phyloP scores from a whole-genome alignment of 164 flowering plant species.

The Macadamia tetraphylla region DNA sequence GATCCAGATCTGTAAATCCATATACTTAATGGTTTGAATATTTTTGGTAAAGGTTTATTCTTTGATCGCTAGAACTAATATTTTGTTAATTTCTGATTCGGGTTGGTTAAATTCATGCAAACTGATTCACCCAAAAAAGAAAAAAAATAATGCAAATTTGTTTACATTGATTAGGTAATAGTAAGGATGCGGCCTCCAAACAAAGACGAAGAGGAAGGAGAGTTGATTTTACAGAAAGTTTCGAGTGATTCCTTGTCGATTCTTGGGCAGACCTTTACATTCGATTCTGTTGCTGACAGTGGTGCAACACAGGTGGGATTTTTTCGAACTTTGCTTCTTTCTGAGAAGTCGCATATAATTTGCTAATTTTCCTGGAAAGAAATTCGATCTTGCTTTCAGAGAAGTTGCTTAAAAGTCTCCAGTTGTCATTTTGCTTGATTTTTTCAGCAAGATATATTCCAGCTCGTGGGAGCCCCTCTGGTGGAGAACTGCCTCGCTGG shows the following conservation, averaged over 20 bases:
- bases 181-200: conserved; percentile 78
- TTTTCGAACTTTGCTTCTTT: not conserved
- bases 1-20: not conserved
- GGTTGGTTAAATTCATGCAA: no score
- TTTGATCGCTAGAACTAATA: no score
- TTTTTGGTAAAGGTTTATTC: not conserved
- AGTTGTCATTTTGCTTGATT: not conserved
- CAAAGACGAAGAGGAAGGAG: conserved; percentile 72
- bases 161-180: conserved; percentile 44
- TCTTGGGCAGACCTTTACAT: conserved; percentile 68
- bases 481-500: conserved; percentile 95
- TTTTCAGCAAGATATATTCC: conserved; percentile 69
- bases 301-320: conserved; percentile 67
- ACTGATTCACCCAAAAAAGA: no score
- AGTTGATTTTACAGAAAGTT: conserved; percentile 51
- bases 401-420: not conserved
- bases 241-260: conserved; percentile 62
- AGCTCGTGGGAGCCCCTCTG: conserved; percentile 82
- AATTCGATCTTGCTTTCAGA: not conserved
- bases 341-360: no score
- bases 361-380: not conserved
- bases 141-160: not conserved
- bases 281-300: conserved; percentile 73
- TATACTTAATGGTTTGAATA: not conserved
- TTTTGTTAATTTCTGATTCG: no score